These are phyloP conservation scores for Gnaphalium uliginosum DNA, from an alignment of 129 eudicot species.

Conservation along the genomic window DNA sequence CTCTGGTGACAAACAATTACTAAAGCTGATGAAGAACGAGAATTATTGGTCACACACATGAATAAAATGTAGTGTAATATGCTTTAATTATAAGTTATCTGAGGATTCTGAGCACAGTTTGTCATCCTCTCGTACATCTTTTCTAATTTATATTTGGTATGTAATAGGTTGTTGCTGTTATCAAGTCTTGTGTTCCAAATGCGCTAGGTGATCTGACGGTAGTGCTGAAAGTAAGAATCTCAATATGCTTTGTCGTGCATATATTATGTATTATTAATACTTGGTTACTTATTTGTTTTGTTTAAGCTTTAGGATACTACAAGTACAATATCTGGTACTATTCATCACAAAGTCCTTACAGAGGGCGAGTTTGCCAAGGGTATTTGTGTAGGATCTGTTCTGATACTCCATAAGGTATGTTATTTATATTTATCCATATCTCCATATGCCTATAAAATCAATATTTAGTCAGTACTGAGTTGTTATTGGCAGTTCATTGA, in stretches of 20 bases:
- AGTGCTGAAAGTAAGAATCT: slow-evolving; percentile 60
- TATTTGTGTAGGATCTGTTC: slow-evolving; percentile 55
- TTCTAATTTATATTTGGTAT: slow-evolving; percentile 6
- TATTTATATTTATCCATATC: slow-evolving; percentile 10
- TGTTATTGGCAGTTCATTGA: not conserved
- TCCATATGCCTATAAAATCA: not conserved
- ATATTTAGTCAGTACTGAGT: not conserved
- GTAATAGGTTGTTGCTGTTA: slow-evolving; percentile 79
- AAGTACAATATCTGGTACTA: slow-evolving; percentile 64
- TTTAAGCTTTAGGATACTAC: slow-evolving; percentile 65
- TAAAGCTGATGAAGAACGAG: not conserved
- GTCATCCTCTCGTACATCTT: not conserved
- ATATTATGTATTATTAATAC: not conserved
- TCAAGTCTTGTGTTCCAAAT: slow-evolving; percentile 70
- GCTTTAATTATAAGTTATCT: slow-evolving; percentile 12
- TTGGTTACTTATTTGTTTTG: slow-evolving; percentile 27
- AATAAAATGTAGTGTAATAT: slow-evolving; percentile 4
- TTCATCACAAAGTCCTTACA: slow-evolving; percentile 71
- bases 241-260: not conserved
- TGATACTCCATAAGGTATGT: slow-evolving; percentile 73
- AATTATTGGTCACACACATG: not conserved
- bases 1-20: not conserved
- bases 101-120: slow-evolving; percentile 12
- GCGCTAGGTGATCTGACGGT: slow-evolving; percentile 81
- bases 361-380: slow-evolving; percentile 56